Base-by-base conservation (phyloP, 2,329 filamentous ascomycete species). In the Colletotrichum magnum region DNA sequence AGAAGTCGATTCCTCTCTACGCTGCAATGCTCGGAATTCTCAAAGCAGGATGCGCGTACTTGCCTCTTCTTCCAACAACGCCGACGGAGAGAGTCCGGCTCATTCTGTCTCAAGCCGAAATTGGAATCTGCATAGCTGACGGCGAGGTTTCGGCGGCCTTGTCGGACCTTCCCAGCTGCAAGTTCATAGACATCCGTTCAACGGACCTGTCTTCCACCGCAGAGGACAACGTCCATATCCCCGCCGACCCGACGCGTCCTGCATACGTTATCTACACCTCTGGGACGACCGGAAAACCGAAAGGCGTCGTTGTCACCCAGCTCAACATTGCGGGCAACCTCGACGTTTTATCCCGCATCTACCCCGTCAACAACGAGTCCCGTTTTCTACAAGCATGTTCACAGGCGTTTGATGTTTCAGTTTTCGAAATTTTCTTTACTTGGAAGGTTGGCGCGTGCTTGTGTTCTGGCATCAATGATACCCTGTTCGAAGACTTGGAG, bases 351-450 rank as follows among this genome's bases (percentile, higher is more conserved):
- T 84, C 86, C 2, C 81, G 84, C 3, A 81, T 93, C 0, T 97
- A 97, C 75, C 92, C 93, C 0, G 81, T 82, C 0, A 76, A 80
- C 0, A 74, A 74, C 1, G 73, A 79, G 1, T 87, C 90, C 1
- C 87, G 90, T n/a, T 83, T 97, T 39, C 83, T 97, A 0, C 94
- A 97, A 78, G 89, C 93, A 2, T 97, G 93, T 75, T 95, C 93
- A 0, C 93, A 94, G 75, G 92, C 92, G 0, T 97, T 97, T 75
- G 93, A 97, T 75, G 90, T 97, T 2, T 97, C 94, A 0, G 92
- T 97, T 0, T 97, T 97, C 76, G 94, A 97, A 75, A 95, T 97
- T 15, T 95, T 97, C 77, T 97, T 94, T 74, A 85, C 94, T 0
- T 97, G 94, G 92, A 87, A 88, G 54, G 86, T 86, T 41, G 94